Percentiles rank a stretch among this genome's conserved stretches.
phyloP scores from a whole-genome alignment of 805 yeast species.

The Cyberlindnera petersonii region DNA sequence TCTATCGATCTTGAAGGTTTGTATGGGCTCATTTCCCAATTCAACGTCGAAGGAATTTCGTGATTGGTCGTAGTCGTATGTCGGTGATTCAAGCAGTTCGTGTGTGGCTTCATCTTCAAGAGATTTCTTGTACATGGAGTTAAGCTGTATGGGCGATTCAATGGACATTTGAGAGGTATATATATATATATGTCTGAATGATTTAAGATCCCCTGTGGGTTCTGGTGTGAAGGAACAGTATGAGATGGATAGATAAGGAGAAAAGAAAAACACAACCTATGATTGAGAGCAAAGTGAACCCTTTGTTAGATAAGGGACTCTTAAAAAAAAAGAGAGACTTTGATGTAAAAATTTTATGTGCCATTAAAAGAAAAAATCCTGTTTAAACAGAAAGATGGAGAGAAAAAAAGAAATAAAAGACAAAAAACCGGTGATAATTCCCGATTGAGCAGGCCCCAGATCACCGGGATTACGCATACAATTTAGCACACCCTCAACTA shows the following conservation, averaged over 20 bases:
- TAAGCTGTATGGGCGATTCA: constrained; percentile 3
- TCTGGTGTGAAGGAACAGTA: neutral
- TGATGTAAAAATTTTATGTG: too few species aligned
- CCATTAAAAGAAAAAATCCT: too few species aligned
- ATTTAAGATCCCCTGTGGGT: neutral
- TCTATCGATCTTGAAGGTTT: constrained; percentile 10
- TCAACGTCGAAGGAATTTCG: constrained; percentile 13
- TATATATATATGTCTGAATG: neutral
- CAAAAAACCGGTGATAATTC: too few species aligned
- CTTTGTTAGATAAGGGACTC: too few species aligned
- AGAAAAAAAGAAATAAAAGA: too few species aligned
- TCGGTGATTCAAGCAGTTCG: constrained; percentile 3
- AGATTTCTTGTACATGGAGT: neutral
- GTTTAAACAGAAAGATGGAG: too few species aligned
- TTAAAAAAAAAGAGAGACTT: too few species aligned
- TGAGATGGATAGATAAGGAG: neutral
- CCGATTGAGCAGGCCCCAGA: too few species aligned
- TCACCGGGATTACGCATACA: too few species aligned
- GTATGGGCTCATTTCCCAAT: constrained; percentile 2
- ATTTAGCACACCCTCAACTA: too few species aligned
- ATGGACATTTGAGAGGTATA: constrained; percentile 1
- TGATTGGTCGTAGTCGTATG: neutral
- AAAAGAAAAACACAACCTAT: neutral
- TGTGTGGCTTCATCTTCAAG: constrained; percentile 8
- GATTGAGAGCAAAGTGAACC: neutral